These are phyloP conservation scores for Pichia sp. DNA, from an alignment of 1,139 yeast species.

Conservation along the genomic window DNA sequence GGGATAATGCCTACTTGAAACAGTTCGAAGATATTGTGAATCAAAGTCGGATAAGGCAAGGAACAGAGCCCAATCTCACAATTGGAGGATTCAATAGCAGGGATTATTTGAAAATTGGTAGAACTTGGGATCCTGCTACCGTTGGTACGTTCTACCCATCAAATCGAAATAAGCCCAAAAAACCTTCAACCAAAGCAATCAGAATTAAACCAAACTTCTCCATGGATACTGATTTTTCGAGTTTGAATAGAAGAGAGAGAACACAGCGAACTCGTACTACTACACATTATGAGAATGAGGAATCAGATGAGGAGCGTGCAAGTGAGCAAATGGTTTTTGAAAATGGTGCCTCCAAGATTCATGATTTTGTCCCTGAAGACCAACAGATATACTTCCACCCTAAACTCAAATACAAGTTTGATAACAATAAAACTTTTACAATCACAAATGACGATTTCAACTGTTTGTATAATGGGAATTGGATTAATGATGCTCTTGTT, in stretches of 20 bases:
- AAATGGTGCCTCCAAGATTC: constrained; percentile 10
- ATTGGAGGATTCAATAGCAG: too few relatives aligned
- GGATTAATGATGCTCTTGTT: constrained; percentile 70
- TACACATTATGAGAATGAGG: constrained; percentile 12
- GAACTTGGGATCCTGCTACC: too few relatives aligned
- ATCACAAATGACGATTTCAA: constrained; percentile 57
- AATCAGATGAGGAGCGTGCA: constrained; percentile 8
- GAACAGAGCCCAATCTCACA: too few relatives aligned
- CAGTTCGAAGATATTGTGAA: too few relatives aligned
- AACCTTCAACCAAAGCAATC: too few relatives aligned
- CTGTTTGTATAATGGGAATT: constrained; percentile 60
- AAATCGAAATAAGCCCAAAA: too few relatives aligned
- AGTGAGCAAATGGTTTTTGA: constrained; percentile 12
- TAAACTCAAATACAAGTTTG: constrained; percentile 41
- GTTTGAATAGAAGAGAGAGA: constrained; percentile 9
- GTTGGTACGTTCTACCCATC: too few relatives aligned
- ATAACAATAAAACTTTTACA: constrained; percentile 40
- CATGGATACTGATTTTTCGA: constrained; percentile 9
- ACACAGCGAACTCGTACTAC: constrained; percentile 3
- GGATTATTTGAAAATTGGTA: too few relatives aligned
- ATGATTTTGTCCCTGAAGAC: constrained; percentile 21
- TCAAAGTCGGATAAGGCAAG: too few relatives aligned
- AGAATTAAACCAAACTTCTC: too few relatives aligned
- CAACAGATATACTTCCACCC: constrained; percentile 40
- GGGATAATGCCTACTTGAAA: too few relatives aligned